Evolutionary conservation across 257 asterid species (phyloP).

Genomic region (Scutellaria galericulata): DNA sequence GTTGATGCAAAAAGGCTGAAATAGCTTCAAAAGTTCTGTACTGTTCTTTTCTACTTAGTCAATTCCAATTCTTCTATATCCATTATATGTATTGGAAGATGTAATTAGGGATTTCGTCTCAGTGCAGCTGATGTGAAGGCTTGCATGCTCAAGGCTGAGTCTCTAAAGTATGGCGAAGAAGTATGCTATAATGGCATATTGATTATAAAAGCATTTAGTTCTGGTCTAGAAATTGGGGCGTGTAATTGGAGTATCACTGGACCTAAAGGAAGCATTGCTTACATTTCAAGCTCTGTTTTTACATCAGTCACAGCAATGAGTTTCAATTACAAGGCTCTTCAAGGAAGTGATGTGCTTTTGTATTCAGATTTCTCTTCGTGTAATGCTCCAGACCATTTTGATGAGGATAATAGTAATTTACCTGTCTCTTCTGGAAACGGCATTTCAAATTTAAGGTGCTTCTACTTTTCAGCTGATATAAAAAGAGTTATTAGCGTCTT

Average conservation of each 20-base stretch:
- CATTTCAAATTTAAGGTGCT: constrained; percentile 53
- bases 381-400: constrained; percentile 32
- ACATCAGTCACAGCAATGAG: constrained; percentile 57
- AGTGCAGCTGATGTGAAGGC: constrained; percentile 95
- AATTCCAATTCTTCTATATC: constrained; percentile 11
- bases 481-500: neutral
- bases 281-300: constrained; percentile 70
- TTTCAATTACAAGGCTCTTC: constrained; percentile 64
- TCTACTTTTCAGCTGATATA: constrained; percentile 25
- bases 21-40: constrained; percentile 1
- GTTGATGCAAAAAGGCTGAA: constrained; percentile 14
- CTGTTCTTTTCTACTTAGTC: neutral
- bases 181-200: constrained; percentile 80
- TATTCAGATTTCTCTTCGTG: constrained; percentile 67
- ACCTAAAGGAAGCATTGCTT: constrained; percentile 66
- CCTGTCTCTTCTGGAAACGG: constrained; percentile 33
- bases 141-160: constrained; percentile 72
- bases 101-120: constrained; percentile 49
- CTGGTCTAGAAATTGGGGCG: constrained; percentile 93
- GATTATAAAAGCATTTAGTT: constrained; percentile 69
- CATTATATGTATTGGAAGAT: constrained; percentile 25
- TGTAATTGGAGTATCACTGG: constrained; percentile 79
- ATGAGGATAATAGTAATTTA: constrained; percentile 39
- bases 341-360: constrained; percentile 65
- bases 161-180: constrained; percentile 87